A percentile compares a stretch with the other conserved stretches of the same genome.
phyloP scores from a whole-genome alignment of 257 asterid genomes.

The Solanum chmielewskii region DNA sequence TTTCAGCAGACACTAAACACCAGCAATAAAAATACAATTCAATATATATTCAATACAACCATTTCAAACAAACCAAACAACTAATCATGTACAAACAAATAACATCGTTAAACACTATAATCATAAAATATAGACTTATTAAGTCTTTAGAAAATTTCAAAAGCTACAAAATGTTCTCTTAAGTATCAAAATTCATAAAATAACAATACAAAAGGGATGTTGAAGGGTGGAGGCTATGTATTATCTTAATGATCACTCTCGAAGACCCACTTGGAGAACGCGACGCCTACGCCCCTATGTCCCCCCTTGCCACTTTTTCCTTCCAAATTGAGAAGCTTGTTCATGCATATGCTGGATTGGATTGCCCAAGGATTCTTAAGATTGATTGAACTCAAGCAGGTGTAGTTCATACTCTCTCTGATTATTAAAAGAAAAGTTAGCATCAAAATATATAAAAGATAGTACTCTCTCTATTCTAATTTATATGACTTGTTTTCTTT shows the following conservation, averaged over 20 bases:
- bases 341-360: background rate
- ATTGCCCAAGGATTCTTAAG: background rate
- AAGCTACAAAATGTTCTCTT: background rate
- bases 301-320: background rate
- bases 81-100: background rate
- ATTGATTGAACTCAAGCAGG: background rate
- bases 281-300: background rate
- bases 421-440: background rate
- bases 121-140: background rate
- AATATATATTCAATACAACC: background rate
- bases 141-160: background rate
- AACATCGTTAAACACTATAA: background rate
- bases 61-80: background rate
- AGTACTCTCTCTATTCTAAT: too few species aligned
- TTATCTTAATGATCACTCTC: background rate
- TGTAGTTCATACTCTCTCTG: background rate
- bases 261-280: background rate
- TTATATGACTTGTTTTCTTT: too few species aligned
- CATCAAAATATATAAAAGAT: too few species aligned
- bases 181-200: background rate
- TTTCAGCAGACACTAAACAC: too few species aligned
- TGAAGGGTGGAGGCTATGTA: background rate
- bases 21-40: background rate
- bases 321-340: background rate
- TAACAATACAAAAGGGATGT: background rate